Evolutionary conservation across 805 yeast genomes (phyloP), one percentile per base, ranked within the genome.

Genomic region (Candida golubevii): DNA sequence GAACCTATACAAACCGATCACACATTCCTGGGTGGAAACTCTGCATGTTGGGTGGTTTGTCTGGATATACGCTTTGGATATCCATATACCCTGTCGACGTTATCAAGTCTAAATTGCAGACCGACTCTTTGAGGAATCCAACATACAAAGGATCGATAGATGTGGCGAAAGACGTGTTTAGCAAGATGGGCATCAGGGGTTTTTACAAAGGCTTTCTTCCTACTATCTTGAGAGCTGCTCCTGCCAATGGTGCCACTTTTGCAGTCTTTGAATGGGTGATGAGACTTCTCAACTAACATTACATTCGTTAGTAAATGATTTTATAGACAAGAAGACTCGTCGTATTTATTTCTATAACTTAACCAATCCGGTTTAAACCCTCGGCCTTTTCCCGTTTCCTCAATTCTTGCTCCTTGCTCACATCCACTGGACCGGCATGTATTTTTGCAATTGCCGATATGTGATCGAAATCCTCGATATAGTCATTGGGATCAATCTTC

Each of bases 161-260:
- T 46, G 95, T 88, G 26, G 67, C 78, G 13, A 72, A 62, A 45
- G 72, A 74, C 45, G 74, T 88, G 18, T 74, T 62, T 58, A 64
- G 61, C 39, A 71, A 74, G n/a, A 71, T 74, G 41, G 97, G 98
- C 26, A 46, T 80, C 26, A 72, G 72, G 50, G 96, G 96, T 0
- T 85, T 93, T 59, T 86, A 87, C 67, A 83, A 83, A 66, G 99
- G 99, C 1, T 90, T 95, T 61, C 66, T 80, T 14, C 97, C 99
- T 33, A 90, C 98, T 0, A 79, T 93, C 51, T 70, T 93, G 51
- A 84, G 99, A 68, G 98, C 99, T 39, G 96, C 96, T 3, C 99
- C 99, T 0, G 99, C 95, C 4, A 95, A 93, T 62, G 99, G 96
- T 35, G 96, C 95, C 28, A 95, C 99, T 0, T 93, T 93, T 67